Evolutionary conservation across 23 red algal species (phyloP).

Genomic region (Gracilaria domingensis): DNA sequence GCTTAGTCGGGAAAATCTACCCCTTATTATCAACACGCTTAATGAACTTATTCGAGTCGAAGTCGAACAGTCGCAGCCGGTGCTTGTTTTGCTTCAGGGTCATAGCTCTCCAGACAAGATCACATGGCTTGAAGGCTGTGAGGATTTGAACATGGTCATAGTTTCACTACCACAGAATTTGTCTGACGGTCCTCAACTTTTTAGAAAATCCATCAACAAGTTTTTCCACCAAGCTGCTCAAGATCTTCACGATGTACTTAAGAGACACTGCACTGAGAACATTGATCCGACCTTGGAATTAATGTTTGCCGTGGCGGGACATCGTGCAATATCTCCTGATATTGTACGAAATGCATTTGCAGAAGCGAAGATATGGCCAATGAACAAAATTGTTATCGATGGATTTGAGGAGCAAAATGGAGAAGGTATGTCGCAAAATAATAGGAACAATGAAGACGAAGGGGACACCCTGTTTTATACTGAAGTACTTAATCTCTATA

Average conservation of each 20-base stretch:
- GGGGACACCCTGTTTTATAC: neutral
- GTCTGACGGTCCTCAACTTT: neutral
- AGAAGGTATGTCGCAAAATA: neutral
- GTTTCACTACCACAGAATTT: neutral
- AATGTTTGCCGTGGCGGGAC: neutral
- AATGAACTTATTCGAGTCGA: neutral
- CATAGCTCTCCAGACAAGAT: neutral
- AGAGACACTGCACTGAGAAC: neutral
- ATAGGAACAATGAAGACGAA: neutral
- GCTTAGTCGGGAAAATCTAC: neutral
- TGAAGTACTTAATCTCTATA: neutral
- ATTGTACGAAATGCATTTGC: slow-evolving; percentile 1
- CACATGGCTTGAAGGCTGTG: slow-evolving; percentile 33
- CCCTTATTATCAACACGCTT: neutral
- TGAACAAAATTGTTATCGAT: neutral
- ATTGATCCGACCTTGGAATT: neutral
- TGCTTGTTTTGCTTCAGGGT: slow-evolving; percentile 6
- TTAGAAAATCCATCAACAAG: neutral
- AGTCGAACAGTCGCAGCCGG: neutral
- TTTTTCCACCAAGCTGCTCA: neutral
- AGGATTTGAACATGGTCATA: neutral
- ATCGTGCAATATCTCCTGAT: neutral
- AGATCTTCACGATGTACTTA: neutral
- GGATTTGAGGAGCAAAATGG: neutral
- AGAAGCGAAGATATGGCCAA: slow-evolving; percentile 22